Evolutionary conservation across 495 filamentous ascomycete genomes (phyloP), one percentile per base, ranked within the genome.

Genomic region (Pseudotulostoma volvatum): DNA sequence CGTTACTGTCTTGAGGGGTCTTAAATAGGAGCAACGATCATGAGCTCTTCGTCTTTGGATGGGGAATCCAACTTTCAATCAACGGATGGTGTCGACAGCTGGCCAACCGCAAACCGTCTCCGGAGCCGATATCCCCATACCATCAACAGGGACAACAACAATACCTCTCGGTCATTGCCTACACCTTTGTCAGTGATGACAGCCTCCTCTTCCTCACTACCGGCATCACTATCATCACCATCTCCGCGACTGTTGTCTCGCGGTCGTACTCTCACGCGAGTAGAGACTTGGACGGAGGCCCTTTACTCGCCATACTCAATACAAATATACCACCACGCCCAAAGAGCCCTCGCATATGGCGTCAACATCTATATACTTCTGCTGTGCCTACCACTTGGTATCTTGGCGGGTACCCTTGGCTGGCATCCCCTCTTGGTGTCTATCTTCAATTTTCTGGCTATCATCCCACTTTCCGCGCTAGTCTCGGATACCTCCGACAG

Each of bases 361-460:
- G 33, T 14, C 21, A 38, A 23, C 23, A 18, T 28, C 18, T 39
- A 42, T 38, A n/a, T 42, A 15, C 40, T 45, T 9, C 33, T 47
- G 44, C 17, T 42, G 1, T 41, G 49, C 4, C 18, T 54, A n/a
- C 44, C 51, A 14, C 39, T 52, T 13, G 52, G 49, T 0, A 46
- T 55, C 8, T 21, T 37, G 8, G 37, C 44, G 2, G 48, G 44
- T 9, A 25, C 30, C 4, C 32, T 43, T 28, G 33, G 38, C 4
- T 55, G 44, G 50, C 37, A 46, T 34, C 36, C 51, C 7, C 39
- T 48, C 5, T 11, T 49, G 3, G 35, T 49, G 16, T 44, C 50
- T 13, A 39, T 47, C 15, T 40, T 52, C 14, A 52, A 52, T 13
- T 37, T 52, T 20, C 33, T 42, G 11, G 44, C 48, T 8, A 50